Evolutionary conservation across 2,329 filamentous ascomycete species (phyloP), one percentile per base, ranked within the genome.

Genomic region (Neoarthrinium moseri): DNA sequence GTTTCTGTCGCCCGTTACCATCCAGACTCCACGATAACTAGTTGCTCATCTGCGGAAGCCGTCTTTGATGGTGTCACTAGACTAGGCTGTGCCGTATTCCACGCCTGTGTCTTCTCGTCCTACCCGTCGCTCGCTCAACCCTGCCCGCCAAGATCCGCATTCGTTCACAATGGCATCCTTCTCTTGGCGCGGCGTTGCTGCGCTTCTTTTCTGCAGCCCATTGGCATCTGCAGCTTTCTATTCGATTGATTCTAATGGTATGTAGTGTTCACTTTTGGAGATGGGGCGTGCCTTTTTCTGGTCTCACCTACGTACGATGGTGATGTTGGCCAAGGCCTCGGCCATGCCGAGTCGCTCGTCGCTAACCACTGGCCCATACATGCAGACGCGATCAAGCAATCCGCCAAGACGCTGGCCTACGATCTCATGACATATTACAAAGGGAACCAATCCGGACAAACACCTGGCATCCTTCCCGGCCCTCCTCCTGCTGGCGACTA

Each of bases 381-480:
- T 17, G 21, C 77, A 37, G 64, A 74, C 46, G 72, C 73, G 53
- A 87, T 86, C 66, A 83, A 79, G 53, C 61, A 70, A 27, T 30
- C 62, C 15, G 46, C 56, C 11, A 62, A 58, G 44, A 52, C 57
- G 8, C 53, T 62, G 21, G 59, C 59, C 34, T 57, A 57, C 35
- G 57, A 65, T 45, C 46, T 60, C 20, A 60, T 65, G 56, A 51
- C 50, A 6, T 64, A 62, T 44, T 65, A 65, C 44, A 56, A 63
- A 23, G 61, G 61, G 42, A 64, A 63, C 42, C 51, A 63, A 38
- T 56, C 59, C 23, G 62, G 62, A 6, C 55, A 60, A 20, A 63
- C 56, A 6, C 61, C 61, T 5, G 62, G 61, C 11, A 63, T 64
- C 30, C 47, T 64, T 24, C 60, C 60, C 6, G 61, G 62, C 3